Percentiles rank a stretch among this genome's conserved stretches.
These are phyloP conservation scores for Cryphonectria naterciae DNA, from an alignment of 2,329 filamentous ascomycete species.

Conservation along the genomic window DNA sequence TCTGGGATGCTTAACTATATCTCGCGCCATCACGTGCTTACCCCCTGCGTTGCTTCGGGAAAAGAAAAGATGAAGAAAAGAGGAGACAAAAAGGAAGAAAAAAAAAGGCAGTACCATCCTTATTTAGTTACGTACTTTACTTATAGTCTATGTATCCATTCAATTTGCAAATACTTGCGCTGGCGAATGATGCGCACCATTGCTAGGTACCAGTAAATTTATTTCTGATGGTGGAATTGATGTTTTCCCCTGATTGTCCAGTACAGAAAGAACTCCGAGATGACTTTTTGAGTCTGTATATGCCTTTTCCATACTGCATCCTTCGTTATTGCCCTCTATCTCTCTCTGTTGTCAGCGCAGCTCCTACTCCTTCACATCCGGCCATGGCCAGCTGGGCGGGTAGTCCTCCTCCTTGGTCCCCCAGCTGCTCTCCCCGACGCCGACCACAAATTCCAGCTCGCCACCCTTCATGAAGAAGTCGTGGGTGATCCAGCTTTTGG, in stretches of 20 bases:
- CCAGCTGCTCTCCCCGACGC: constrained; percentile 61
- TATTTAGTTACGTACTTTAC: neutral
- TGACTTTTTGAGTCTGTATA: neutral
- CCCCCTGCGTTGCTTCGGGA: neutral
- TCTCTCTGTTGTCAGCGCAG: neutral
- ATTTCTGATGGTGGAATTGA: neutral
- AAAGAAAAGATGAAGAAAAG: no score
- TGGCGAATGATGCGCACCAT: neutral
- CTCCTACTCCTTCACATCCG: neutral
- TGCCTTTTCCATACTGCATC: no score
- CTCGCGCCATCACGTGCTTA: neutral
- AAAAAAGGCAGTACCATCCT: neutral
- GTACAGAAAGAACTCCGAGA: neutral
- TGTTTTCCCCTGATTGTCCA: neutral
- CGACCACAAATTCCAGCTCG: constrained; percentile 61
- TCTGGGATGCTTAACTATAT: neutral
- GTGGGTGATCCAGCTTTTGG: constrained; percentile 66
- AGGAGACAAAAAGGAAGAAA: neutral
- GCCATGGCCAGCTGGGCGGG: constrained; percentile 31
- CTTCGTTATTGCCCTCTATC: no score
- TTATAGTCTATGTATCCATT: neutral
- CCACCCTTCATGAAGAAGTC: constrained; percentile 66
- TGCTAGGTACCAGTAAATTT: neutral
- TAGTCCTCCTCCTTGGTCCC: constrained; percentile 49
- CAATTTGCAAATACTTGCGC: neutral